Evolutionary conservation across 2,329 filamentous ascomycete genomes (phyloP).

Genomic region (Penicillium italicum): DNA sequence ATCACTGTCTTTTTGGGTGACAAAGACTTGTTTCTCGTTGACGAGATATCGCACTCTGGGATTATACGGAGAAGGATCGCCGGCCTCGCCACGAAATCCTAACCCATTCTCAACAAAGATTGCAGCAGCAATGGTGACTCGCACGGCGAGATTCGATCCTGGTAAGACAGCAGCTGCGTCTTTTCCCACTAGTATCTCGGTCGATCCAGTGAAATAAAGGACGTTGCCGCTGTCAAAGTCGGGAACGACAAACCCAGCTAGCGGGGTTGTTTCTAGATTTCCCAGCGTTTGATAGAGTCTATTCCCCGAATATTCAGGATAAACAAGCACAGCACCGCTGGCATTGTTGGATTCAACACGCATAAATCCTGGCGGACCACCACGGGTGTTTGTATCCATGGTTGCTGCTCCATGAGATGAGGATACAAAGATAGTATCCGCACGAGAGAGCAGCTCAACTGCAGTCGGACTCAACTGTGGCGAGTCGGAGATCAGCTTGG

Average conservation of each 20-base stretch:
- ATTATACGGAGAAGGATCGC: constrained; percentile 72
- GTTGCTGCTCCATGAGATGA: constrained; percentile 57
- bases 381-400: constrained; percentile 84
- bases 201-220: constrained; percentile 66
- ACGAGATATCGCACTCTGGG: constrained; percentile 65
- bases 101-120: constrained; percentile 63
- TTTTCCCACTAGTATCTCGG: constrained; percentile 62
- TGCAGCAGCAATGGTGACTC: constrained; percentile 55
- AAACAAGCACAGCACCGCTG: constrained; percentile 55
- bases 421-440: constrained; percentile 62
- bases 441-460: constrained; percentile 2
- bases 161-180: constrained; percentile 62
- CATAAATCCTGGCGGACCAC: constrained; percentile 70
- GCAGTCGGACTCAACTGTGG: neutral
- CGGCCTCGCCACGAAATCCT: constrained; percentile 60
- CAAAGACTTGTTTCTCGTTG: constrained; percentile 49
- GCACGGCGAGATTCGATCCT: constrained; percentile 68
- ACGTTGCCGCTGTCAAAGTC: constrained; percentile 70
- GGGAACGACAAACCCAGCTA: constrained; percentile 67
- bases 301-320: constrained; percentile 84
- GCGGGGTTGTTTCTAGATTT: constrained; percentile 65
- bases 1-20: neutral
- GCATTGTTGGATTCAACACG: constrained; percentile 59
- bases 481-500: constrained; percentile 50
- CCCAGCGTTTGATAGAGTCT: constrained; percentile 74